Evolutionary conservation across 306 rosid genomes (phyloP).

Genomic region (Acacia acuminata): DNA sequence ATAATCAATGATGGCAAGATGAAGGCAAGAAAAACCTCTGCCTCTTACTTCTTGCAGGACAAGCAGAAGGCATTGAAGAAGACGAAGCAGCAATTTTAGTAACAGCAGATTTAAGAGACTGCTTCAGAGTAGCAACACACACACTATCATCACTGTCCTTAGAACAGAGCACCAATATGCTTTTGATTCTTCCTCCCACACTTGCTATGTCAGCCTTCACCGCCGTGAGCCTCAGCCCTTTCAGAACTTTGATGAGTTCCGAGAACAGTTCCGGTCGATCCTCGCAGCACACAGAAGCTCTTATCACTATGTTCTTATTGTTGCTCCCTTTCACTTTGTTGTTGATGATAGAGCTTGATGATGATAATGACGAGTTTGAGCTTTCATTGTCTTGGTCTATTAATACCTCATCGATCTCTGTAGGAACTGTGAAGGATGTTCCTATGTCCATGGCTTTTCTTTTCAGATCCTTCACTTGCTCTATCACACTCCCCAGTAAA

Average conservation of each 20-base stretch:
- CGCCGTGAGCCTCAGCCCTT: conserved; percentile 66
- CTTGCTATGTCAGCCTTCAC: conserved; percentile 83
- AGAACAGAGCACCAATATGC: conserved; percentile 73
- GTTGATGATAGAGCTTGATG: not conserved
- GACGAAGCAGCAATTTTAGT: conserved; percentile 62
- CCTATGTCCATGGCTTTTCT: conserved; percentile 76
- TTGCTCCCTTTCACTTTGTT: conserved; percentile 22
- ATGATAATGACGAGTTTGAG: not conserved
- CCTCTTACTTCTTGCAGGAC: conserved; percentile 82
- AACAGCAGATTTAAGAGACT: conserved; percentile 72
- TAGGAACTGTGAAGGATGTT: conserved; percentile 63
- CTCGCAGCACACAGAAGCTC: conserved; percentile 88
- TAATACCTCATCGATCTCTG: conserved; percentile 76
- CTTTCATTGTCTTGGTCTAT: conserved; percentile 58
- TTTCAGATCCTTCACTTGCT: conserved; percentile 88
- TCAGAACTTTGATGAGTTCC: conserved; percentile 79
- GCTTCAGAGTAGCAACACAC: conserved; percentile 67
- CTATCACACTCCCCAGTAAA: conserved; percentile 84
- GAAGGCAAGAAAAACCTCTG: conserved; percentile 96
- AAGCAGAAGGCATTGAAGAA: conserved; percentile 54
- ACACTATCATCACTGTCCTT: conserved; percentile 54
- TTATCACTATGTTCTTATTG: conserved; percentile 38
- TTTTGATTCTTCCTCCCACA: conserved; percentile 83
- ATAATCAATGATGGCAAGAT: conserved; percentile 39
- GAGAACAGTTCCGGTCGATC: conserved; percentile 85